Conservation (phyloP, 768 basidiomycete genomes). For the Pleurotus salmoneostramineus region DNA sequence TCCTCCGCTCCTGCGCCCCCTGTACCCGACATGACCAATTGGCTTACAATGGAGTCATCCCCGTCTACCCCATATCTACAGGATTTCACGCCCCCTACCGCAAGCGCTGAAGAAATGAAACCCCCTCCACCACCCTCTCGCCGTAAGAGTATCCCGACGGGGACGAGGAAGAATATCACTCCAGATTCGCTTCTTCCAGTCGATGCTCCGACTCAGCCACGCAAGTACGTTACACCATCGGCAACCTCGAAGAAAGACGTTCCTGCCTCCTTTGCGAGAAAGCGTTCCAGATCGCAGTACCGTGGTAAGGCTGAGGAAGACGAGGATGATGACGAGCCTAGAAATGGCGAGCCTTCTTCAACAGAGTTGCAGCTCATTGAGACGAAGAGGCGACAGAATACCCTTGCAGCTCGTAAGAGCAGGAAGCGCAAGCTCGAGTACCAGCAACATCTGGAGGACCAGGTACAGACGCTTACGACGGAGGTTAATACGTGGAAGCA, state of each 20-base stretch:
- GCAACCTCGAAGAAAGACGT: slow-evolving; percentile 76
- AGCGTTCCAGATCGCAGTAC: slow-evolving; percentile 42
- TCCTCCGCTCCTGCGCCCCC: neutral
- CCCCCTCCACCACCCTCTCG: slow-evolving; percentile 17
- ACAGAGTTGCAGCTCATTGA: slow-evolving; percentile 66
- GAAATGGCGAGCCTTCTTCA: slow-evolving; percentile 38
- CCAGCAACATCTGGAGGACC: slow-evolving; percentile 59
- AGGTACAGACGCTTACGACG: slow-evolving; percentile 42
- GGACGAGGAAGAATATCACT: slow-evolving; percentile 67
- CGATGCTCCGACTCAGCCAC: slow-evolving; percentile 77
- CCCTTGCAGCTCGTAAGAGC: slow-evolving; percentile 78
- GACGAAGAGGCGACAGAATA: slow-evolving; percentile 79
- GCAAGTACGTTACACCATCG: slow-evolving; percentile 69
- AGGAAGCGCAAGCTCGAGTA: slow-evolving; percentile 73
- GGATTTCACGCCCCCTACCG: slow-evolving; percentile 2
- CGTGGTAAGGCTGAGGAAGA: neutral
- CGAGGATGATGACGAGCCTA: slow-evolving; percentile 41
- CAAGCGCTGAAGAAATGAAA: neutral
- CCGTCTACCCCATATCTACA: slow-evolving; percentile 9
- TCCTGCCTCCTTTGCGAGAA: slow-evolving; percentile 66
- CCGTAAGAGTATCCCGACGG: slow-evolving; percentile 43
- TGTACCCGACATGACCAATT: neutral
- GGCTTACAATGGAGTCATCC: slow-evolving; percentile 9
- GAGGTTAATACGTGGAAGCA: slow-evolving; percentile 65
- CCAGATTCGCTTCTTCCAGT: slow-evolving; percentile 62